Percentiles rank a stretch among this genome's conserved stretches.
These are phyloP conservation scores for Lipomyces lipofer DNA, from an alignment of 805 yeast species.

Conservation along the genomic window DNA sequence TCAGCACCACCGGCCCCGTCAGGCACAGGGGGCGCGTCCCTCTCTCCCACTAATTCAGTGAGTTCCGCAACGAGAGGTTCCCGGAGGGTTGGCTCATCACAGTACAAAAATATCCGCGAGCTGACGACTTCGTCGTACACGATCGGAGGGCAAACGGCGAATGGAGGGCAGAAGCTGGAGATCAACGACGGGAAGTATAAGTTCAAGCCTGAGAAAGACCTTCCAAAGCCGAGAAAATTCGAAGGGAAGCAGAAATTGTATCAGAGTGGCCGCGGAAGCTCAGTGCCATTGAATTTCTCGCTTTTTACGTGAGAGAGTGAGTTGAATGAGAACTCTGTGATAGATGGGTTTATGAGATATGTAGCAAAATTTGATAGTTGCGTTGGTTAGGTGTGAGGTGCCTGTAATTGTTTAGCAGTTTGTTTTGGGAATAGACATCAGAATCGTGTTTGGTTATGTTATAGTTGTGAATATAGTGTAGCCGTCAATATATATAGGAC, in stretches of 20 bases:
- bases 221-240: conserved; percentile 87
- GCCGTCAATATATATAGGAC: too few relatives aligned
- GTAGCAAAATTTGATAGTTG: too few relatives aligned
- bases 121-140: conserved; percentile 69
- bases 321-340: too few relatives aligned
- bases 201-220: conserved; percentile 63
- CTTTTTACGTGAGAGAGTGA: conserved; percentile 33
- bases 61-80: conserved; percentile 2
- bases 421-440: too few relatives aligned
- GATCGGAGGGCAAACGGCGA: conserved; percentile 39
- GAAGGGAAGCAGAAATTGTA: conserved; percentile 72
- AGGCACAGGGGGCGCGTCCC: conserved; percentile 1
- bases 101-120: conserved; percentile 51
- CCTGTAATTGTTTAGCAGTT: too few relatives aligned
- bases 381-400: too few relatives aligned
- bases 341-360: too few relatives aligned
- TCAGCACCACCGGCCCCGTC: conserved; percentile 12
- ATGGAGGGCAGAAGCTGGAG: conserved; percentile 38
- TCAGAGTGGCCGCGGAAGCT: conserved; percentile 93
- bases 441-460: too few relatives aligned
- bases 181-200: conserved; percentile 76
- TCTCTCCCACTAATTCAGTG: conserved; percentile 14
- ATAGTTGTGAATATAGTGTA: too few relatives aligned
- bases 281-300: conserved; percentile 76
- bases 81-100: conserved; percentile 9